Conservation (phyloP, 345 rosid genomes). For the Citrus glauca region DNA sequence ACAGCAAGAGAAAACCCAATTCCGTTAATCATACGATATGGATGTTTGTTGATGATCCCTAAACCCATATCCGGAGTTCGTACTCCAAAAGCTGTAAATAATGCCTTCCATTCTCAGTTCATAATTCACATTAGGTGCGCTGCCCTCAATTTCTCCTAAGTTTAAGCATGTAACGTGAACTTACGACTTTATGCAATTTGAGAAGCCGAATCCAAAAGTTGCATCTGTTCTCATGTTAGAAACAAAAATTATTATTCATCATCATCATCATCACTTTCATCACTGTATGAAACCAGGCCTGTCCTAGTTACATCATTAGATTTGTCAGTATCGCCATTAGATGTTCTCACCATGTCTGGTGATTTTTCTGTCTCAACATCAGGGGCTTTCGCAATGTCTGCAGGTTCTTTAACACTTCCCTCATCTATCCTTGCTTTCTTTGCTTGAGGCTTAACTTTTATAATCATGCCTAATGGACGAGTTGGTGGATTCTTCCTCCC, state of each 20-base stretch:
- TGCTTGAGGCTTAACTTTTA: slow-evolving; percentile 74
- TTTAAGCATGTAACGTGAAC: neutral
- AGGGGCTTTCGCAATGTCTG: slow-evolving; percentile 16
- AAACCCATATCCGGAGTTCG: neutral
- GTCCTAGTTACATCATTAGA: slow-evolving; percentile 26
- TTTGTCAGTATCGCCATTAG: slow-evolving; percentile 18
- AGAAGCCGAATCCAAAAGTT: neutral
- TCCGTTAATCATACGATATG: neutral
- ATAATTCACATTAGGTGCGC: neutral
- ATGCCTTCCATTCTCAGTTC: neutral
- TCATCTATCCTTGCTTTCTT: slow-evolving; percentile 63
- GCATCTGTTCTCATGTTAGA: neutral
- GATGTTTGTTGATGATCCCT: neutral
- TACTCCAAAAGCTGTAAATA: neutral
- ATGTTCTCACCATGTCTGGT: slow-evolving; percentile 24
- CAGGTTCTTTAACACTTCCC: slow-evolving; percentile 25
- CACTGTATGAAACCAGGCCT: slow-evolving; percentile 80
- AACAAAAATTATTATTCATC: slow-evolving; percentile 14
- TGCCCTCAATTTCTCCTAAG: neutral
- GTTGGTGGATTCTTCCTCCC: slow-evolving; percentile 57
- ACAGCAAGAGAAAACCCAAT: neutral
- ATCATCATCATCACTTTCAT: slow-evolving; percentile 80
- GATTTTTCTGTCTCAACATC: slow-evolving; percentile 23
- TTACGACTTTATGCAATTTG: neutral
- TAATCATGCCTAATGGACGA: slow-evolving; percentile 51